Percentiles rank a stretch among this genome's conserved stretches.
Conservation (phyloP, 2,329 filamentous ascomycete species). For the Fonsecaea pedrosoi region DNA sequence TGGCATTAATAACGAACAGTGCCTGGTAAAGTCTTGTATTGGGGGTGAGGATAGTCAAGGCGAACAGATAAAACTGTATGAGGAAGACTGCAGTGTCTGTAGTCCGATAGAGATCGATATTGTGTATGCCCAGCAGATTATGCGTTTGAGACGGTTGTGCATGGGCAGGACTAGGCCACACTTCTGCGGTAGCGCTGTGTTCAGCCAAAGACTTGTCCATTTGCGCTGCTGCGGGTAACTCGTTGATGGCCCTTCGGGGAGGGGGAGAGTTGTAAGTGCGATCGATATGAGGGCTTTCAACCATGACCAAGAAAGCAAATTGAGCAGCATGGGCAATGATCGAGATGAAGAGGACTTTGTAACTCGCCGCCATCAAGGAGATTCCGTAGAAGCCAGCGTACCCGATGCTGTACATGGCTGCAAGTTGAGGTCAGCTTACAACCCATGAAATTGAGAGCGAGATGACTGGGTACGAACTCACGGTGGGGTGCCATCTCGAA, state of each 20-base stretch:
- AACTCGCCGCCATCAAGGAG: conserved; percentile 96
- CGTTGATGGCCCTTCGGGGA: conserved; percentile 57
- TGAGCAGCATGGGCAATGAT: conserved; percentile 93
- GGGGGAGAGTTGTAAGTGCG: conserved; percentile 94
- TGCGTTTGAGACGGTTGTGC: conserved; percentile 73
- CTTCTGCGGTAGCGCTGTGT: conserved; percentile 42
- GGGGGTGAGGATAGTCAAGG: conserved; percentile 76
- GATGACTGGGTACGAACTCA: neutral
- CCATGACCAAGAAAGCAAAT: conserved; percentile 86
- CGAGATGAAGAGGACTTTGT: conserved; percentile 95
- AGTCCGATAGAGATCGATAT: conserved; percentile 85
- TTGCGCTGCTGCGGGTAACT: conserved; percentile 44
- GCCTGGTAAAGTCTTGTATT: conserved; percentile 76
- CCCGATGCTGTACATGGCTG: conserved; percentile 92
- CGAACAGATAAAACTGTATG: conserved; percentile 75
- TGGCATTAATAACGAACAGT: conserved; percentile 80
- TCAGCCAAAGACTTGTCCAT: conserved; percentile 47
- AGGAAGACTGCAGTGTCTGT: conserved; percentile 83
- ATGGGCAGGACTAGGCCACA: conserved; percentile 40
- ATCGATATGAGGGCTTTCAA: conserved; percentile 98
- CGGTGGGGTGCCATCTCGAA: conserved; percentile 98
- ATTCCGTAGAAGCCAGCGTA: conserved; percentile 99
- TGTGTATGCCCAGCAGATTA: conserved; percentile 80
- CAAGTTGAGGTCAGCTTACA: neutral
- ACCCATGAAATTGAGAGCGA: neutral